phyloP scores from a whole-genome alignment of 805 yeast species.

The Candida stauntonica region DNA sequence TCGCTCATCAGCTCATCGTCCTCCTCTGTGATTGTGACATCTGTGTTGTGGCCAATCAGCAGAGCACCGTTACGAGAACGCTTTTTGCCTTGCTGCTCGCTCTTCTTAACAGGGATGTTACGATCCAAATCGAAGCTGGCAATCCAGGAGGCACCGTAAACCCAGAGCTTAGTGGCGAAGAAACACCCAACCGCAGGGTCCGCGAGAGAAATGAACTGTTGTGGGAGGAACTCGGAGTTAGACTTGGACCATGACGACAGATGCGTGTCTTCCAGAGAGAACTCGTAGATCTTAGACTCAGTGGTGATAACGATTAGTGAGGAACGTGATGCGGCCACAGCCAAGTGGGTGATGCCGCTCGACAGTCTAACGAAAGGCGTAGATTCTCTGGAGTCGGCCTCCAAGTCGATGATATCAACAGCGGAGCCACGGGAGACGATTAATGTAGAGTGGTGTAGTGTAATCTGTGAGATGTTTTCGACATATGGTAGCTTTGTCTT shows the following conservation, averaged over 20 bases:
- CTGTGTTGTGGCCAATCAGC: constrained; percentile 35
- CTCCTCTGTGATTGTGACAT: constrained; percentile 25
- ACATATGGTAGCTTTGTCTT: constrained; percentile 40
- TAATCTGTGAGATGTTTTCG: constrained; percentile 43
- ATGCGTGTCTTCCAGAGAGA: constrained; percentile 36
- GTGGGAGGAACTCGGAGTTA: constrained; percentile 73
- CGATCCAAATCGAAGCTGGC: constrained; percentile 62
- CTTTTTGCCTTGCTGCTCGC: constrained; percentile 29
- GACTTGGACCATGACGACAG: constrained; percentile 76
- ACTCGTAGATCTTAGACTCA: constrained; percentile 73
- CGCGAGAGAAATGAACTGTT: constrained; percentile 47
- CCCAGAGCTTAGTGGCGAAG: constrained; percentile 54
- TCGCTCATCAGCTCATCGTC: constrained; percentile 22
- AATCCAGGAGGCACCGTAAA: constrained; percentile 85
- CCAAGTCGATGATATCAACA: constrained; percentile 45
- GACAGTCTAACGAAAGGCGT: constrained; percentile 54
- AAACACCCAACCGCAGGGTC: constrained; percentile 77
- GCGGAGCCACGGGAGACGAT: constrained; percentile 58
- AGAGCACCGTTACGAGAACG: constrained; percentile 40
- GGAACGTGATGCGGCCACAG: constrained; percentile 42
- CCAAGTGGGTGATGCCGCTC: constrained; percentile 54
- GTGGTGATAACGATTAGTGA: constrained; percentile 64
- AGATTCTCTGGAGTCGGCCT: constrained; percentile 22
- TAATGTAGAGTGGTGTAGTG: constrained; percentile 43
- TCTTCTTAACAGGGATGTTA: constrained; percentile 45